These are phyloP conservation scores for Metschnikowia kunwiensis DNA, from an alignment of 805 yeast species.

Conservation along the genomic window DNA sequence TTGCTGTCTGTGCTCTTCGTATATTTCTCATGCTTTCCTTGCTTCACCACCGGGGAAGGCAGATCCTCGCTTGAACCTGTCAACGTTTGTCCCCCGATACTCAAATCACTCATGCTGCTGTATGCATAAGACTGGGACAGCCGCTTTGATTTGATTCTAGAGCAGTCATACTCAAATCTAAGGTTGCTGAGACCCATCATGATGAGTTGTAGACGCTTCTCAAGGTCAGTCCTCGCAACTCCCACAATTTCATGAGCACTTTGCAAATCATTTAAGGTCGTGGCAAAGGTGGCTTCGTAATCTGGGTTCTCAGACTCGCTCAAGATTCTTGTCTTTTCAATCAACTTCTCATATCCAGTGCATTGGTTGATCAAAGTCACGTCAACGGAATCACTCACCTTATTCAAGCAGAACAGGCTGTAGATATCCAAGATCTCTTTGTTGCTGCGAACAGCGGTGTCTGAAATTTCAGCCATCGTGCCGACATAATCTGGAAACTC, in stretches of 20 bases:
- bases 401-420: neutral
- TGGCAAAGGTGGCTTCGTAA: neutral
- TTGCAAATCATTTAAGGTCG: conserved; percentile 2
- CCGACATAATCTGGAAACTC: neutral
- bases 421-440: neutral
- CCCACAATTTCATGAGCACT: neutral
- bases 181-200: neutral
- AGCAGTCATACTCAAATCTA: neutral
- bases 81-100: neutral
- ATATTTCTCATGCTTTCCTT: neutral
- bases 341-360: neutral
- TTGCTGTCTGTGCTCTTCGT: neutral
- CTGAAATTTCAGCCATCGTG: neutral
- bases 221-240: neutral
- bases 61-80: too few species aligned
- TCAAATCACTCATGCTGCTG: neutral
- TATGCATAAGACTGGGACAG: neutral
- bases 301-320: neutral
- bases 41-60: neutral
- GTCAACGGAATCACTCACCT: neutral
- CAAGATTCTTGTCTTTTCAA: neutral
- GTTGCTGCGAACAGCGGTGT: neutral
- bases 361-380: neutral
- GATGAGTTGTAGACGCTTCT: neutral
- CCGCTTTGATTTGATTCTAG: neutral